Evolutionary conservation across 257 asterid species (phyloP), one percentile per base, ranked within the genome.

Genomic region (Leonotis leonurus): DNA sequence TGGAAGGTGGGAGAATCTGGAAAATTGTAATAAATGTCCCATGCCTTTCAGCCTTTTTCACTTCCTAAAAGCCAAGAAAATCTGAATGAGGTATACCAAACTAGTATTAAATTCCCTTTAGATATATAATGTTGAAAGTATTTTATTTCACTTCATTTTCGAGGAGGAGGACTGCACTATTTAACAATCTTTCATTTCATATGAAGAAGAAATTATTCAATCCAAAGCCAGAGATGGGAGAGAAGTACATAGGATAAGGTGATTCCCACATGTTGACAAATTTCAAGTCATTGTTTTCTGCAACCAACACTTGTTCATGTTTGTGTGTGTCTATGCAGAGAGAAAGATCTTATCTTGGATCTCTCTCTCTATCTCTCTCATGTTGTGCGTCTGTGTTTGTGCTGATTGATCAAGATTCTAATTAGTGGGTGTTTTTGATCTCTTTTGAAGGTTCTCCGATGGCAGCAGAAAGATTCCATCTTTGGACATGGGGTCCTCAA

Each of bases 1-100:
- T 30, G 77, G 75, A 65, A 52, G 77, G 73, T 62, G 74, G 68
- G 82, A 78, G 95, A 87, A 85, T 88, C 88, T 83, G 69, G 56
- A 79, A 70, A 76, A 48, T 35, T 67, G 84, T 50, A 75, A 70
- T 72, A 70, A 79, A 76, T 70, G 74, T 65, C 52, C 64, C 76
- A 80, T 67, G 67, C 72, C 65, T 72, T 59, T 76, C 78, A 76
- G 62, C 64, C 65, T 70, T 63, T 78, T n/a, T n/a, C 79, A 76
- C 78, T 76, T 73, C 78, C 71, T 48, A 70, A 80, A 41, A 78
- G 61, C 73, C 78, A 81, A 74, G 88, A 70, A 82, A 67, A 73
- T 77, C 69, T 71, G 62, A 3, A 17, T 21, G 65, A n/a, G 58
- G 55, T 65, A 58, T 29, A 61, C n/a, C n/a, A n/a, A n/a, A 64